Base-by-base conservation (phyloP, 2,329 filamentous ascomycete species). In the Tolypocladium inflatum region DNA sequence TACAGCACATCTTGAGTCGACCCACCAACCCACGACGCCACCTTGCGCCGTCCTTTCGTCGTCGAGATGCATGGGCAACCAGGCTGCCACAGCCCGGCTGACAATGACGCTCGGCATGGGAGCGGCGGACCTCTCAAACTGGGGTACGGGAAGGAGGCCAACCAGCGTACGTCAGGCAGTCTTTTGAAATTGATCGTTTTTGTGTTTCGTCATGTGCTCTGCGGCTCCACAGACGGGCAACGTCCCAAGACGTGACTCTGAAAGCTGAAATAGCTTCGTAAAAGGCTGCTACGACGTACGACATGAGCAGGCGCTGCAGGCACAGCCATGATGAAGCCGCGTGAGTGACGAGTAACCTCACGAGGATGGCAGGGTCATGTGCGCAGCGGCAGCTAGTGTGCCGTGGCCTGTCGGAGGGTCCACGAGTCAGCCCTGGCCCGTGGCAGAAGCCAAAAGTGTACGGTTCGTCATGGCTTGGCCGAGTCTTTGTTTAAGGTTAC, bases 161-260 rank as follows among this genome's bases (percentile, higher is more conserved):
- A 33, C 3, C 19, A 55, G 53, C 53, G 33, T 54, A 43, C 48
- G 57, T 61, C 33, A 57, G 57, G 57, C 57, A 61, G 55, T 59
- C 42, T 60, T 57, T 38, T 45, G 50, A 50, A 59, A 59, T 57
- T 54, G 53, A 61, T 53, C 55, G 55, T 54, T 59, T 55, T 26
- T 61, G 33, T 61, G 33, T 26, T 54, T 42, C 26, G 53, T 55
- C 35, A 21, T 11, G n/a, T 21, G 41, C 41, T 21, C 8, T 7
- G 41, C 41, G 11, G 30, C 19, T 51, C 48, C 7, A 10, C 17
- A 4, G 17, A 26, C 45, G 8, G 45, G 45, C 23, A 50, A 19
- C 3, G 26, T n/a, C 17, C 17, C 26, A 9, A 50, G 23, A 50
- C 8, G 52, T 41, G 52, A 42, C 21, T 15, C 35, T 52, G 13